Percentiles rank a stretch among this genome's conserved stretches.
phyloP scores from a whole-genome alignment of 2,329 filamentous ascomycete species.

The Phaeoacremonium minimum region DNA sequence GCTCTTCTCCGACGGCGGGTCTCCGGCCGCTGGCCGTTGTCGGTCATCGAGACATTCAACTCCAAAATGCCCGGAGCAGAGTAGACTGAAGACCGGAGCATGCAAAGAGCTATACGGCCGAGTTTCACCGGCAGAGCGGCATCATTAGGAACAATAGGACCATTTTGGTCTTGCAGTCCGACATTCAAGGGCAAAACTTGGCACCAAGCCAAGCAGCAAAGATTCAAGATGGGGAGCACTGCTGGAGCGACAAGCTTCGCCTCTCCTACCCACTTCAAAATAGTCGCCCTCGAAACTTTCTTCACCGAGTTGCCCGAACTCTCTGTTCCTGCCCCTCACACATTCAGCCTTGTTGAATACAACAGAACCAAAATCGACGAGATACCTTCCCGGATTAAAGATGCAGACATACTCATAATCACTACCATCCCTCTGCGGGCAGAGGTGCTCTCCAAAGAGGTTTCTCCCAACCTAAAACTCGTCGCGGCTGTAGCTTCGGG shows the following conservation, averaged over 20 bases:
- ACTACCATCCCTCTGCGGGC: conserved; percentile 24
- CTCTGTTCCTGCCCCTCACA: conserved; percentile 16
- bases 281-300: conserved; percentile 28
- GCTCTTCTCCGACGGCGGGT: too few relatives aligned
- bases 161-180: too few relatives aligned
- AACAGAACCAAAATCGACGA: conserved; percentile 16
- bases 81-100: too few relatives aligned
- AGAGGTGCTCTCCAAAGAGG: conserved; percentile 16
- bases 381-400: conserved; percentile 21
- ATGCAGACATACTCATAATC: conserved; percentile 30
- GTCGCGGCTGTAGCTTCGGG: conserved; percentile 30
- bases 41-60: too few relatives aligned
- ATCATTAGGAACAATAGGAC: too few relatives aligned
- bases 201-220: too few relatives aligned
- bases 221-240: too few relatives aligned
- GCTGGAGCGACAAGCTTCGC: not conserved
- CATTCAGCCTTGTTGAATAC: conserved; percentile 22
- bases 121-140: too few relatives aligned
- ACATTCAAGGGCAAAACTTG: too few relatives aligned
- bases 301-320: conserved; percentile 23
- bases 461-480: conserved; percentile 22
- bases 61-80: too few relatives aligned
- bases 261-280: conserved; percentile 17
- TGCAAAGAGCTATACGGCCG: too few relatives aligned
- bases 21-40: too few relatives aligned